Base-by-base conservation (phyloP, 176 grass and related monocot species). In the Juncus effusus region DNA sequence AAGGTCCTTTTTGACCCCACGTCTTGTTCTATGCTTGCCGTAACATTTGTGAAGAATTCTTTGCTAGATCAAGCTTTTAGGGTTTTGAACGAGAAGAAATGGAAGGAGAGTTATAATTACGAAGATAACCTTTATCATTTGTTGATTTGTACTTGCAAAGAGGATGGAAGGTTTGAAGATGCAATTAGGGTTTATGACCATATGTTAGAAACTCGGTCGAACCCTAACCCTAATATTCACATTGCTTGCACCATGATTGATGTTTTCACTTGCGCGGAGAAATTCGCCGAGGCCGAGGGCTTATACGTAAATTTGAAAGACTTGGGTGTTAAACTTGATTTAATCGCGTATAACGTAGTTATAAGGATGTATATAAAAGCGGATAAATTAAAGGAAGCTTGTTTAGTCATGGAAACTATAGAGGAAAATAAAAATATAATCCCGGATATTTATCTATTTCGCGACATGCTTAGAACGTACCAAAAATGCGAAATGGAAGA, bases 101-200 rank as follows among this genome's bases (percentile, higher is more conserved):
- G 87, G 87, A 67, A 78, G 79, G 82, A 91, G n/a, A 40, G 54
- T 88, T 79, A 62, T 69, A 68, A 78, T 61, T 96, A 83, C 57
- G 87, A 91, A 57, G 87, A 91, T 10, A 96, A 79, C 40, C 69
- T 96, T 73, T 96, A 91, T 54, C 92, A 96, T 84, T 42, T 88
- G 8, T 77, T 96, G 67, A 91, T 96, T 74, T 91, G 92, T 81
- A 81, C 67, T 57, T 96, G 92, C 77, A 96, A 91, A 81, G 92
- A 96, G 64, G 62, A 70, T 60, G 67, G 79, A n/a, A 45, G 15
- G 58, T 86, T 74, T 51, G 78, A 82, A 11, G 75, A 82, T 88
- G 82, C 82, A 79, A 63, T 91, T 38, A 86, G 66, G 74, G 70
- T 96, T 65, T 96, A 76, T 63, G 76, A 51, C 60, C 79, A 86